Evolutionary conservation across 2,329 filamentous ascomycete genomes (phyloP), one percentile per base, ranked within the genome.

Genomic region (Catunica adiposa): DNA sequence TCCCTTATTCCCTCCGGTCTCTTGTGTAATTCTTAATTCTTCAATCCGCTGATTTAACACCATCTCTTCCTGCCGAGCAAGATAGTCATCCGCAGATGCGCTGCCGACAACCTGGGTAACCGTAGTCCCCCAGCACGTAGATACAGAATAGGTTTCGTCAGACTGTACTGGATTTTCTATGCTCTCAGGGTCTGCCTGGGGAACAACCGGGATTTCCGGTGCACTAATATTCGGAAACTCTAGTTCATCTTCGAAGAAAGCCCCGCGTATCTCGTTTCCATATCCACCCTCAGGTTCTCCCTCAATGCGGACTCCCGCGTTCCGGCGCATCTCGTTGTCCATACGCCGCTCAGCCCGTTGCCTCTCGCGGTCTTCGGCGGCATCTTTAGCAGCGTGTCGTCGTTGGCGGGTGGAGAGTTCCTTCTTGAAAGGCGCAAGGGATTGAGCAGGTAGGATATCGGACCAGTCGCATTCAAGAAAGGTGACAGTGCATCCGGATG

Each of bases 391-490:
- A 4, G 75, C 74, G 62, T 94, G 89, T 55, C 78, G 77, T 67
- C 84, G 88, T 56, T 88, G 76, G 54, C 89, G 77, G 56, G 79
- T 77, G 61, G 86, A 84, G 54, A 92, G 84, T 58, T 95, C 88
- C 0, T 73, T 69, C n/a, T 76, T 73, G 67, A 95, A 96, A 1
- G 76, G 75, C 40, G 80, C 80, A n/a, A 96, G 72, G 2, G 86
- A 77, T 53, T 86, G 83, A 0, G 81, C 74, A 2, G 81, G 76
- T 3, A 96, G 86, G 38, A 92, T 86, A 61, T 94, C 89, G 2
- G 86, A 89, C 89, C 89, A 96, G 66, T 96, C 89, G 64, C 89
- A 96, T 68, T 96, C 89, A 1, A 96, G 68, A 63, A 95, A 95
- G 61, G 77, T 88, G 44, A 96, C 86, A 61, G 94, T 84, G 66